Evolutionary conservation across 176 grass and related monocot genomes (phyloP).

Genomic region (Carex pumila): DNA sequence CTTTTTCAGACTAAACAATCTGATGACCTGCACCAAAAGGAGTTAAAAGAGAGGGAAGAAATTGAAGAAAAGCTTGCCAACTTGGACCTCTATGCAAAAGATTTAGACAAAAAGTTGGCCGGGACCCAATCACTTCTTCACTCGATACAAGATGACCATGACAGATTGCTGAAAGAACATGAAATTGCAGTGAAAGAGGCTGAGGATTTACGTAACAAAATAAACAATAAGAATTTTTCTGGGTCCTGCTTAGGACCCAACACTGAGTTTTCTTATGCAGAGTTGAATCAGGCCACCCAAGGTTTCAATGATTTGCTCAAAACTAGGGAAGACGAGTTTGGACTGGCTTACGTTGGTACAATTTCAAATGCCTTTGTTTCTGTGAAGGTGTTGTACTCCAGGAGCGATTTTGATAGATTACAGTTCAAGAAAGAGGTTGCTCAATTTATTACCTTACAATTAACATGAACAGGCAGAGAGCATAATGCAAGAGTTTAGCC

Average conservation of each 20-base stretch:
- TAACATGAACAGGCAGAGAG: not conserved
- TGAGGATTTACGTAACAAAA: slow-evolving; percentile 18
- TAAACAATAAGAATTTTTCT: slow-evolving; percentile 23
- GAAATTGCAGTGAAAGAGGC: slow-evolving; percentile 8
- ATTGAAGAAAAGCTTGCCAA: slow-evolving; percentile 46
- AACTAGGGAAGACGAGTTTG: slow-evolving; percentile 42
- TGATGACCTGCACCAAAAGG: slow-evolving; percentile 32
- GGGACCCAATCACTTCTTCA: not conserved
- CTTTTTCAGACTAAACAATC: slow-evolving; percentile 31
- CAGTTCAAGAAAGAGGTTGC: slow-evolving; percentile 48
- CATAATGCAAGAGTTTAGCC: not conserved
- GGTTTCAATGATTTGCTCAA: slow-evolving; percentile 29
- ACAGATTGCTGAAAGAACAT: slow-evolving; percentile 18
- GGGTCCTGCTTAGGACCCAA: slow-evolving; percentile 28
- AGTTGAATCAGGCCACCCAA: slow-evolving; percentile 38
- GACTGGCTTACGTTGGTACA: slow-evolving; percentile 36
- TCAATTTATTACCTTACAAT: not conserved
- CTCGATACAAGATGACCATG: slow-evolving; percentile 20
- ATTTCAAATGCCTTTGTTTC: slow-evolving; percentile 22
- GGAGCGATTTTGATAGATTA: slow-evolving; percentile 22
- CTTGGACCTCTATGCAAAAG: not conserved
- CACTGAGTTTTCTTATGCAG: slow-evolving; percentile 24
- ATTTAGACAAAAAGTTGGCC: slow-evolving; percentile 2
- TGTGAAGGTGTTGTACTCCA: slow-evolving; percentile 38
- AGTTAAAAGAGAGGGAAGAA: slow-evolving; percentile 39